Conservation (phyloP, 2,329 filamentous ascomycete genomes). For the Geoglossum cookeanum region DNA sequence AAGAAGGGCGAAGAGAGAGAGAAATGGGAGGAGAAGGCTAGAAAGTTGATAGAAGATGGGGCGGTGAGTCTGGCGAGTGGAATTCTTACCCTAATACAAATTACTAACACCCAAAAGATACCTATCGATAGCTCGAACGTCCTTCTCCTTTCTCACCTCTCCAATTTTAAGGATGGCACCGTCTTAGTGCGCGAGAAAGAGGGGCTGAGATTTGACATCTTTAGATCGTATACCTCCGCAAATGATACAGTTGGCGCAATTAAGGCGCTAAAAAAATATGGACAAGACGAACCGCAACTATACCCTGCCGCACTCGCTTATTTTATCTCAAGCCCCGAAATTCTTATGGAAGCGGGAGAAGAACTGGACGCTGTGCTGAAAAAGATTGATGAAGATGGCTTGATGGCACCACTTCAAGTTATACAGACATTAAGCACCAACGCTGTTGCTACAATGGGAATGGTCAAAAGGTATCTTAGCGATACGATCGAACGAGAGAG, state of each 20-base stretch:
- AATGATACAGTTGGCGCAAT: constrained; percentile 85
- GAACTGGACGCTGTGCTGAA: constrained; percentile 65
- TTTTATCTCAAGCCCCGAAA: constrained; percentile 65
- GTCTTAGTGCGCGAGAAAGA: constrained; percentile 88
- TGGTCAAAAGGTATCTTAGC: constrained; percentile 83
- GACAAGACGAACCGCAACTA: constrained; percentile 71
- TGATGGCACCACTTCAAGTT: constrained; percentile 92
- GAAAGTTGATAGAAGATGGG: constrained; percentile 64
- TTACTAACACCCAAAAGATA: constrained; percentile 19
- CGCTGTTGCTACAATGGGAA: constrained; percentile 85
- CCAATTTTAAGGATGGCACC: constrained; percentile 76
- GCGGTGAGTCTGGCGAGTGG: constrained; percentile 29
- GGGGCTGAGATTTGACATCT: constrained; percentile 82
- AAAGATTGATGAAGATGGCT: constrained; percentile 73
- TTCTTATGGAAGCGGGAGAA: constrained; percentile 69
- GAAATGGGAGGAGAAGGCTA: constrained; percentile 81
- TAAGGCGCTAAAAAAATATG: constrained; percentile 78
- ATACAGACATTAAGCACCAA: constrained; percentile 73
- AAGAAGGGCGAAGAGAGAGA: constrained; percentile 51
- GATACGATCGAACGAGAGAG: constrained; percentile 78
- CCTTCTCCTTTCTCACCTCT: constrained; percentile 76
- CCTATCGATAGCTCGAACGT: constrained; percentile 92
- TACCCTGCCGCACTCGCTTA: constrained; percentile 88
- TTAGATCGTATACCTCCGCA: constrained; percentile 83
- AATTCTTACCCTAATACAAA: neutral